phyloP scores from a whole-genome alignment of 257 asterid genomes.

The Fraxinus americana region DNA sequence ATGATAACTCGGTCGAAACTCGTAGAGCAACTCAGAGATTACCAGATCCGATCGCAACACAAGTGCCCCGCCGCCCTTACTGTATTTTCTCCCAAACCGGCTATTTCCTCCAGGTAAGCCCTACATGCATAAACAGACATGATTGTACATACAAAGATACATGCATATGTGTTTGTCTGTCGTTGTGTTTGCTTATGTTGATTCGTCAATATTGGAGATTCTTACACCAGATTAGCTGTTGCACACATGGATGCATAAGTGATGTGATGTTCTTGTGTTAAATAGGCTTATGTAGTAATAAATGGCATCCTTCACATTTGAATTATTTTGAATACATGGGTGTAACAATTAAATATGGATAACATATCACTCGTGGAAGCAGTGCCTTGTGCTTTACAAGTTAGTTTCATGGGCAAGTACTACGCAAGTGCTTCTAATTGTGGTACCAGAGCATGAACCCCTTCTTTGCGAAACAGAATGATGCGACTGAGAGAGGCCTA shows the following conservation, averaged over 20 bases:
- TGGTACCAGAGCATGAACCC: neutral
- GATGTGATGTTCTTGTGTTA: neutral
- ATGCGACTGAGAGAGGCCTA: too few relatives aligned
- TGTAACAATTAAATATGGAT: neutral
- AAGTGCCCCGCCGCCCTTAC: slow-evolving; percentile 71
- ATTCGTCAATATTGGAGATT: neutral
- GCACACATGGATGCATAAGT: neutral
- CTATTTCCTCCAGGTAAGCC: slow-evolving; percentile 59
- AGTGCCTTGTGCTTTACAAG: too few relatives aligned
- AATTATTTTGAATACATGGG: neutral
- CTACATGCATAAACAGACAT: neutral
- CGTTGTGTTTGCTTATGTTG: neutral
- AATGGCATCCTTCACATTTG: neutral
- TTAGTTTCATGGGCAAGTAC: too few relatives aligned
- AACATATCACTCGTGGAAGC: neutral
- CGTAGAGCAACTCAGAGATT: slow-evolving; percentile 87
- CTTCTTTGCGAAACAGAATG: too few relatives aligned
- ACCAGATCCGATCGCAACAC: slow-evolving; percentile 91
- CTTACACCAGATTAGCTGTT: neutral
- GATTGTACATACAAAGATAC: neutral
- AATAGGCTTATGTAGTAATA: neutral
- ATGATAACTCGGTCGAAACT: slow-evolving; percentile 92
- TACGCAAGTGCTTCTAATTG: neutral
- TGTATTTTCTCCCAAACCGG: slow-evolving; percentile 74
- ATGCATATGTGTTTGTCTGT: neutral